Evolutionary conservation across 2,329 filamentous ascomycete species (phyloP).

Genomic region (Diaporthe sp.): DNA sequence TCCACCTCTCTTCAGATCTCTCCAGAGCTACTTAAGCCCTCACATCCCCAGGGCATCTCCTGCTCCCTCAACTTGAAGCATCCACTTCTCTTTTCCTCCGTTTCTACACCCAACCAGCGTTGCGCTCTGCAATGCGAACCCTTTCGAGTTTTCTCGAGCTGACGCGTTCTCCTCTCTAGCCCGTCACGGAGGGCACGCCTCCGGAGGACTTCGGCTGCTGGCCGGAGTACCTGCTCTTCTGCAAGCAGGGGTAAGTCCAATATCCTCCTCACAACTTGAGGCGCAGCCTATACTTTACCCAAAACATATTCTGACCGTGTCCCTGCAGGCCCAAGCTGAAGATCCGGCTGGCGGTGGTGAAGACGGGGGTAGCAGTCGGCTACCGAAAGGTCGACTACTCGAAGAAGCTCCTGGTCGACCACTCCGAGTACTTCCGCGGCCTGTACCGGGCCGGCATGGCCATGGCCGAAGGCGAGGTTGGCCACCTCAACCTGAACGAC

Average conservation of each 20-base stretch:
- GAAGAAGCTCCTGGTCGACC: slow-evolving; percentile 32
- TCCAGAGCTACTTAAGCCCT: background rate
- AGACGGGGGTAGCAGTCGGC: background rate
- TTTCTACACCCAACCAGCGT: background rate
- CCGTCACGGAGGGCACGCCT: slow-evolving; percentile 5
- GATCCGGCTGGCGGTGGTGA: slow-evolving; percentile 8
- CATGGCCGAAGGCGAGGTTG: slow-evolving; percentile 1
- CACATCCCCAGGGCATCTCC: background rate
- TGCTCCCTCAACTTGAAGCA: background rate
- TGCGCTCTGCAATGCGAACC: background rate
- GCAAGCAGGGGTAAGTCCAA: slow-evolving; percentile 33
- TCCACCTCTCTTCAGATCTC: background rate
- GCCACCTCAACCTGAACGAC: slow-evolving; percentile 16
- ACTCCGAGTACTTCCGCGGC: slow-evolving; percentile 23
- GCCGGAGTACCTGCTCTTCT: slow-evolving; percentile 25
- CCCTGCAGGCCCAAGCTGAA: slow-evolving; percentile 7
- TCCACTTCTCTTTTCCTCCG: background rate
- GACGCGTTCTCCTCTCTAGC: slow-evolving; percentile 13
- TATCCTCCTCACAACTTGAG: background rate
- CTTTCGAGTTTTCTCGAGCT: background rate
- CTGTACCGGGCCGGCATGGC: background rate
- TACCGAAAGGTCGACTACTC: background rate
- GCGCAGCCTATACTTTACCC: background rate
- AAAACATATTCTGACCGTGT: background rate
- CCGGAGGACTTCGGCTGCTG: slow-evolving; percentile 12